Evolutionary conservation across 1,284 basidiomycete genomes (phyloP).

Genomic region (Trichosporon sp.): DNA sequence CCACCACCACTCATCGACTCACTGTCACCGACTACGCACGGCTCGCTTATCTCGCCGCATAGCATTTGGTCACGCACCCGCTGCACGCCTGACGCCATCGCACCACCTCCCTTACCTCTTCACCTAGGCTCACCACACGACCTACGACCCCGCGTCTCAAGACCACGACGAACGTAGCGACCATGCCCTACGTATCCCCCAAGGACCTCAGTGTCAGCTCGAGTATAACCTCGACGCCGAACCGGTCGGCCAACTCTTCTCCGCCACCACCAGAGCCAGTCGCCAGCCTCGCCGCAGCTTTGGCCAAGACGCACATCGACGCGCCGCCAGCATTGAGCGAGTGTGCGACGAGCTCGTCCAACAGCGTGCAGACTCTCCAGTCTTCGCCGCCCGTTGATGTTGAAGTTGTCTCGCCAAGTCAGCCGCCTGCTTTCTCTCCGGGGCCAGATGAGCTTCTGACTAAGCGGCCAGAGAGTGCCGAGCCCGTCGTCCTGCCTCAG

Average conservation of each 20-base stretch:
- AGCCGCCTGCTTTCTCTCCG: too few relatives aligned
- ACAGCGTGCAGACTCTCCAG: neutral
- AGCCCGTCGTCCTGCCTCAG: neutral
- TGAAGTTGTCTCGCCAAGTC: neutral
- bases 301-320: neutral
- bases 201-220: constrained; percentile 1
- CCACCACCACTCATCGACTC: neutral
- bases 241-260: neutral
- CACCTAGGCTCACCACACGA: too few relatives aligned
- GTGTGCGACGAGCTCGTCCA: neutral
- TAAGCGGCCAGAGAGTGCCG: neutral
- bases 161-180: too few relatives aligned
- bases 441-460: too few relatives aligned
- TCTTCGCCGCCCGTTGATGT: neutral
- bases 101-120: too few relatives aligned
- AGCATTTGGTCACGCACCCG: neutral
- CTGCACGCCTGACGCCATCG: neutral
- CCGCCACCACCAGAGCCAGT: neutral
- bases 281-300: neutral
- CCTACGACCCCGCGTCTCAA: too few relatives aligned
- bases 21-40: neutral
- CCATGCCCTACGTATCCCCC: constrained; percentile 9
- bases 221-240: neutral
- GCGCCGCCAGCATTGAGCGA: neutral
- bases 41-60: neutral